Base-by-base conservation (phyloP, 1,284 basidiomycete genomes). In the Heterobasidion annosum region DNA sequence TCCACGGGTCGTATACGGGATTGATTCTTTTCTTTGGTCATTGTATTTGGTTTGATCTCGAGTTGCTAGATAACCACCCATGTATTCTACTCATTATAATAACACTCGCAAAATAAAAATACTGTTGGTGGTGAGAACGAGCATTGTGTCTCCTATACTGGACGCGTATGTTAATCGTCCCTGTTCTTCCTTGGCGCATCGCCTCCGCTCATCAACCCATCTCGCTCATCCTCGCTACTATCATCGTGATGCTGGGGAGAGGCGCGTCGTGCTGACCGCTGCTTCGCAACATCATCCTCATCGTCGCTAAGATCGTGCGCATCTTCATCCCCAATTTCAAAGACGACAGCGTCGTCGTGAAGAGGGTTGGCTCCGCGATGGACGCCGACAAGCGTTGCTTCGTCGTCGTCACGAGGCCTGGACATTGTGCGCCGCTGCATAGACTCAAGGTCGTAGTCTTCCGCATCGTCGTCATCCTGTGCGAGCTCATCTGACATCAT, bases 271-370 rank as follows among this genome's bases (percentile, higher is more conserved):
- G 73, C 62, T 78, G 82, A 67, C 82, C 85, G 8, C 70, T 61
- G 50, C 56, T 62, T 53, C 68, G 62, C 33, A 3, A 62, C 58
- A 15, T 83, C 82, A 40, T 78, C 73, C 32, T 86, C 84, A 37
- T 86, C 85, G 52, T 85, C 83, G 58, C 74, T 79, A 40, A 72
- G 74, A 33, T 67, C 66, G 45, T 67, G 65, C 1, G 67, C 79
- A 54, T 93, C 91, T 62, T 92, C 91, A 56, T 94, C 92, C 2
- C 91, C 91, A 61, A 96, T 94, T 66, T 94, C 91, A 64, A 97
- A 97, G 8, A 96, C 92, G 34, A 94, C 88, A 34, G 84, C 75
- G 59, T 91, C 88, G 44, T 87, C 85, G 3, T 76, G 71, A 13
- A 80, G 64, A 0, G 71, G 65, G 25, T 72, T 74, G 13, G 74